Evolutionary conservation across 2,329 filamentous ascomycete genomes (phyloP).

Genomic region (Alternaria brassicae): DNA sequence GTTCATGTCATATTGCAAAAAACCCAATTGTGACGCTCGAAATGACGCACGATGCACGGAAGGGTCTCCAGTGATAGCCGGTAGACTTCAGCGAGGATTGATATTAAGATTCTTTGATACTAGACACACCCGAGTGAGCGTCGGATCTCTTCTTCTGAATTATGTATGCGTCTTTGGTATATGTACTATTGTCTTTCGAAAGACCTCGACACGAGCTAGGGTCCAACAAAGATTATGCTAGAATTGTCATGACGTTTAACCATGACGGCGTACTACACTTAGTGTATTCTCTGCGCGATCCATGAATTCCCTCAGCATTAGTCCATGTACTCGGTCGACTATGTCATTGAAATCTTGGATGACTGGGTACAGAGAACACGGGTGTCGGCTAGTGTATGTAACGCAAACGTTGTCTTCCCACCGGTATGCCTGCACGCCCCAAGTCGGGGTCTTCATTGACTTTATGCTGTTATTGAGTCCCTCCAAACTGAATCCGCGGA

Average conservation of each 20-base stretch:
- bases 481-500: constrained; percentile 13
- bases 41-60: not conserved
- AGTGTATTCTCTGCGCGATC: not conserved
- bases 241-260: too few relatives aligned
- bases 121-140: not conserved
- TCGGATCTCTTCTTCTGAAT: not conserved
- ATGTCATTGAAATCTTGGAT: not conserved
- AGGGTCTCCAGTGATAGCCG: not conserved
- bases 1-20: not conserved
- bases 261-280: not conserved
- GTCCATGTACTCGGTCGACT: not conserved
- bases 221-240: too few relatives aligned
- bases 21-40: not conserved
- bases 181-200: not conserved
- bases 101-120: not conserved
- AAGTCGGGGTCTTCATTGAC: constrained; percentile 1
- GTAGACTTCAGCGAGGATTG: not conserved
- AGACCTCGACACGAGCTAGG: not conserved
- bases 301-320: not conserved
- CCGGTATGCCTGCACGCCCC: too few relatives aligned
- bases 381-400: too few relatives aligned
- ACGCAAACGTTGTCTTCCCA: too few relatives aligned
- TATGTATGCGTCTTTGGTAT: not conserved
- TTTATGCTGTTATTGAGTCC: not conserved
- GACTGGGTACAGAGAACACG: not conserved